Evolutionary conservation across 306 rosid species (phyloP).

Genomic region (Dryas drummondii): DNA sequence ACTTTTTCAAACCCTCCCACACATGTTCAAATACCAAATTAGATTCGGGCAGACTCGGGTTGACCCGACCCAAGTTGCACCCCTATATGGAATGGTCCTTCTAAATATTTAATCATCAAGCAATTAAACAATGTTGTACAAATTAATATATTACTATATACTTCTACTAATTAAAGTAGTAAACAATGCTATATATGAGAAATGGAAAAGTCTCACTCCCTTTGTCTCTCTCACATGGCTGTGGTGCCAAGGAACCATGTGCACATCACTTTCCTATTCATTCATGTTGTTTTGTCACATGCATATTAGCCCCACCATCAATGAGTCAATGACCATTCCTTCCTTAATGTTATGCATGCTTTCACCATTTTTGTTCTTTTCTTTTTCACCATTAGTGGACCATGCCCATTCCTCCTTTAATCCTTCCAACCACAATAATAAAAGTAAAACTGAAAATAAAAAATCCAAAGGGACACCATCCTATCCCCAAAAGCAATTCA

Average conservation of each 20-base stretch:
- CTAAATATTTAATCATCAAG: too few relatives aligned
- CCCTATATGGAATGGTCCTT: too few relatives aligned
- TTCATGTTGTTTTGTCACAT: constrained; percentile 24
- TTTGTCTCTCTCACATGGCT: background rate
- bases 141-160: too few relatives aligned
- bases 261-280: constrained; percentile 37
- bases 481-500: constrained; percentile 20
- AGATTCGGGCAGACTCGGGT: too few relatives aligned
- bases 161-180: too few relatives aligned
- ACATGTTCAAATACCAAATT: too few relatives aligned
- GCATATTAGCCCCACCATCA: constrained; percentile 26
- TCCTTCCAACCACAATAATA: constrained; percentile 24
- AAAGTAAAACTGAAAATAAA: constrained; percentile 12
- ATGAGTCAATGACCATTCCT: constrained; percentile 7
- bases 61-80: too few relatives aligned
- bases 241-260: constrained; percentile 39
- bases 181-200: background rate
- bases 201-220: background rate
- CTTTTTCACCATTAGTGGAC: too few relatives aligned
- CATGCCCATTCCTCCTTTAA: constrained; percentile 1
- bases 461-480: constrained; percentile 12
- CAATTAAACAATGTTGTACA: too few relatives aligned
- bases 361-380: constrained; percentile 15
- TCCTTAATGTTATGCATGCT: background rate
- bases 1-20: too few relatives aligned